These are phyloP conservation scores for Colletotrichum spaethianum DNA, from an alignment of 2,329 filamentous ascomycete species.

Conservation along the genomic window DNA sequence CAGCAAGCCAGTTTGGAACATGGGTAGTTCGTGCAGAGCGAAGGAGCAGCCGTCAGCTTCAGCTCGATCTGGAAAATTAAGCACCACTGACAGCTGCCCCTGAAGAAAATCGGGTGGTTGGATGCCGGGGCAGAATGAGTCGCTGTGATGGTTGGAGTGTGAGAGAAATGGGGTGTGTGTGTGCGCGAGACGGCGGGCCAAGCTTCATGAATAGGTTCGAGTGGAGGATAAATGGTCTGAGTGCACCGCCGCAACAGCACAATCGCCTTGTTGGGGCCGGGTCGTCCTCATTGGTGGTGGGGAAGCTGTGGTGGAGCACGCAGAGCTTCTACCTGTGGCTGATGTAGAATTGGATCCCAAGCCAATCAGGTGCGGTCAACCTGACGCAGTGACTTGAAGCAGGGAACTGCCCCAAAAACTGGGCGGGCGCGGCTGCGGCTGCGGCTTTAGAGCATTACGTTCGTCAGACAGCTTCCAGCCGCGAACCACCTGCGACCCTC, in stretches of 20 bases:
- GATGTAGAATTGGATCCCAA: constrained; percentile 13
- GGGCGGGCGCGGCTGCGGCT: constrained; percentile 34
- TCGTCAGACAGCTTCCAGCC: constrained; percentile 37
- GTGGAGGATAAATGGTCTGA: neutral
- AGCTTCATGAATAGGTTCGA: neutral
- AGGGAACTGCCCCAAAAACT: constrained; percentile 33
- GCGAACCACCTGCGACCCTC: constrained; percentile 32
- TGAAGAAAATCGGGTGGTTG: constrained; percentile 33
- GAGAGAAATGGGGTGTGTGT: too few species aligned
- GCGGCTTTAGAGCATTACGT: constrained; percentile 27
- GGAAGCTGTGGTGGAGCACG: constrained; percentile 14
- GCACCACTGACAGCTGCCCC: constrained; percentile 2
- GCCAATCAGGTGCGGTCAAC: constrained; percentile 27
- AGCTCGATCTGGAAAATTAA: constrained; percentile 10
- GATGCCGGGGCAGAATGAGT: constrained; percentile 13
- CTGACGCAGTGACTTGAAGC: constrained; percentile 36
- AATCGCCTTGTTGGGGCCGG: neutral
- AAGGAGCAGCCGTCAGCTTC: neutral
- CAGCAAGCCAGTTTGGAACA: neutral
- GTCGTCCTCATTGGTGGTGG: neutral
- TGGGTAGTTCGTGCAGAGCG: constrained; percentile 7
- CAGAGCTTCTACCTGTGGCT: constrained; percentile 34
- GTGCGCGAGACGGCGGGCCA: constrained; percentile 11
- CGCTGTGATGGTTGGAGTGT: constrained; percentile 21
- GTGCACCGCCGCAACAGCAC: constrained; percentile 27